Conservation (phyloP, 2,329 filamentous ascomycete genomes). For the Aspergillus sp. region DNA sequence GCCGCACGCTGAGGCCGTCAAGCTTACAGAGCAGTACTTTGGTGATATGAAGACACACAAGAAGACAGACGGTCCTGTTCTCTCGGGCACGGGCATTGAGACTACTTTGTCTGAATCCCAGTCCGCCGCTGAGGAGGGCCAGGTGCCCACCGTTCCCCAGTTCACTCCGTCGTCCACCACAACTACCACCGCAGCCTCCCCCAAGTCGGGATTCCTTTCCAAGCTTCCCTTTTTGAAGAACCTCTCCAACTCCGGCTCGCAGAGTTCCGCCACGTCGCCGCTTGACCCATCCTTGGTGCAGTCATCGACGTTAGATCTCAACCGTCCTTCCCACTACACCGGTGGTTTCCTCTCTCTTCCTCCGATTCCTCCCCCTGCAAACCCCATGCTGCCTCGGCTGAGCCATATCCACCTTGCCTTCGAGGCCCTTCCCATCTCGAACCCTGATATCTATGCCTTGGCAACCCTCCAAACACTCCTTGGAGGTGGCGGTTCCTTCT, state of each 20-base stretch:
- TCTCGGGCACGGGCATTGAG: slow-evolving; percentile 61
- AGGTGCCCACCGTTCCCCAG: slow-evolving; percentile 39
- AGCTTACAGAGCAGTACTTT: slow-evolving; percentile 80
- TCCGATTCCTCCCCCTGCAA: slow-evolving; percentile 72
- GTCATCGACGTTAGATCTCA: slow-evolving; percentile 57
- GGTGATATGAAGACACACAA: slow-evolving; percentile 76
- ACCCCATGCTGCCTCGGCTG: slow-evolving; percentile 75
- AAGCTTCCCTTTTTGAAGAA: slow-evolving; percentile 90
- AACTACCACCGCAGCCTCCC: slow-evolving; percentile 41
- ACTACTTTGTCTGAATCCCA: slow-evolving; percentile 43
- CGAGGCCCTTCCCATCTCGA: slow-evolving; percentile 87
- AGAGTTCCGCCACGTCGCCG: slow-evolving; percentile 58
- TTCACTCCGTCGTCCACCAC: slow-evolving; percentile 45
- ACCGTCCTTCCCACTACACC: slow-evolving; percentile 76
- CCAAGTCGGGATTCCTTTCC: slow-evolving; percentile 68
- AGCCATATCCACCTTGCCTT: slow-evolving; percentile 96
- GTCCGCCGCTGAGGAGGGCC: slow-evolving; percentile 32
- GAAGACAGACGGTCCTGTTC: slow-evolving; percentile 49
- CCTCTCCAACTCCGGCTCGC: slow-evolving; percentile 71
- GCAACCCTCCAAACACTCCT: slow-evolving; percentile 94
- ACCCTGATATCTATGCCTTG: slow-evolving; percentile 91
- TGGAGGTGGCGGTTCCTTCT: slow-evolving; percentile 94
- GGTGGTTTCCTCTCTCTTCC: slow-evolving; percentile 90
- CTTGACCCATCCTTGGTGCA: slow-evolving; percentile 51
- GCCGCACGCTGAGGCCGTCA: slow-evolving; percentile 75